phyloP scores from a whole-genome alignment of 192 early-diverging fungal species.

The Backusella liffmaniae region DNA sequence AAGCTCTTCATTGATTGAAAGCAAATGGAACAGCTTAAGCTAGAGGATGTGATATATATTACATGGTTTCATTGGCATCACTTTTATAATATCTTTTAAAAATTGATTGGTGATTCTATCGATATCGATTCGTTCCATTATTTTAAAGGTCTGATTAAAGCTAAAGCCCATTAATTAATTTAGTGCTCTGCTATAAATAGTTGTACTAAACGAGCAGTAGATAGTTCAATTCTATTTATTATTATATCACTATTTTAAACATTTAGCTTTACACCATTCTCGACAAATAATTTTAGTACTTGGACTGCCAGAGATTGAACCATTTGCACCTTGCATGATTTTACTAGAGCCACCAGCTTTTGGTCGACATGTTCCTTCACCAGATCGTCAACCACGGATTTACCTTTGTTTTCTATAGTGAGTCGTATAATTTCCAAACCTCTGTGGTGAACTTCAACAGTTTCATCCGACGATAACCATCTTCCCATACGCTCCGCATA shows the following conservation, averaged over 20 bases:
- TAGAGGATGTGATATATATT: not conserved
- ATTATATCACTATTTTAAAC: constrained; percentile 2
- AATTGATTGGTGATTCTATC: not conserved
- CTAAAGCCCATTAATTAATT: not conserved
- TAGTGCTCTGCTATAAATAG: not conserved
- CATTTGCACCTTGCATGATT: constrained; percentile 43
- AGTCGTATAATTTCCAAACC: constrained; percentile 73
- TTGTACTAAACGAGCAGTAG: not conserved
- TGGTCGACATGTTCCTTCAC: constrained; percentile 45
- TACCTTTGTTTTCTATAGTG: constrained; percentile 45
- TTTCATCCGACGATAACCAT: constrained; percentile 52
- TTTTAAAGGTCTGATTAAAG: not conserved
- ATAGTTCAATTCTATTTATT: not conserved
- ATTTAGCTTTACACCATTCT: constrained; percentile 41
- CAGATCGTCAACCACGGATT: constrained; percentile 46
- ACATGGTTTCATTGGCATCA: not conserved
- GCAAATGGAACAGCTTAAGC: not conserved
- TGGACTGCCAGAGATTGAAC: constrained; percentile 57
- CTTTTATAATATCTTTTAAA: not conserved
- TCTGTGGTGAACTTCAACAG: constrained; percentile 67
- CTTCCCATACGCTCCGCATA: constrained; percentile 53
- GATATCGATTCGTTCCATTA: not conserved
- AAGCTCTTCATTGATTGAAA: not conserved
- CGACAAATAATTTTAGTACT: constrained; percentile 50
- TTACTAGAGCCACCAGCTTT: constrained; percentile 46